Evolutionary conservation across 139 green algal species (phyloP).

Genomic region (Chlamydomonas asymmetrica): DNA sequence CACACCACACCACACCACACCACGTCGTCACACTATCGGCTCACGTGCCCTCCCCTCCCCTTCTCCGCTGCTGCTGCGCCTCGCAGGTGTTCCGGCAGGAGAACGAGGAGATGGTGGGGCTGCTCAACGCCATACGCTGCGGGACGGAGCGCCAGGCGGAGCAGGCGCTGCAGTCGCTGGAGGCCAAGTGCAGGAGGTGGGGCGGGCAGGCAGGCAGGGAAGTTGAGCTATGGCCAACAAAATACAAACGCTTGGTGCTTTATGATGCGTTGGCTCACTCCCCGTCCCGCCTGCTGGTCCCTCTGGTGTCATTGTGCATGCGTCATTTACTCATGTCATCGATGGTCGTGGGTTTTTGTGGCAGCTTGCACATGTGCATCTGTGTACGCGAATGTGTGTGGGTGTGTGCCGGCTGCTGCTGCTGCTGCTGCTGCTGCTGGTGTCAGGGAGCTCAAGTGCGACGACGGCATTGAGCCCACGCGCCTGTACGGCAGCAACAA

Average conservation of each 20-base stretch:
- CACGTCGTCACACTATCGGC: no score
- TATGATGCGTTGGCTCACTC: no score
- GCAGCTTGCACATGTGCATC: constrained; percentile 2
- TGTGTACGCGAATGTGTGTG: constrained; percentile 5
- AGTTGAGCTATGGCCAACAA: background rate
- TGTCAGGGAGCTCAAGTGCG: no score
- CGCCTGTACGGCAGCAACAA: constrained; percentile 32
- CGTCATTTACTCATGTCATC: no score
- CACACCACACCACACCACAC: no score
- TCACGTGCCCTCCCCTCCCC: no score
- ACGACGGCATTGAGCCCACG: background rate
- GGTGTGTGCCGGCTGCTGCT: background rate
- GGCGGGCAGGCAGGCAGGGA: background rate
- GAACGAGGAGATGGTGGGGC: constrained; percentile 29
- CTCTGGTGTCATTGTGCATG: no score
- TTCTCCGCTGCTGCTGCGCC: no score
- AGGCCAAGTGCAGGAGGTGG: background rate
- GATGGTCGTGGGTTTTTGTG: no score
- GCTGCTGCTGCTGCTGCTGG: background rate
- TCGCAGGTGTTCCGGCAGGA: constrained; percentile 58
- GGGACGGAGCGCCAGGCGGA: background rate
- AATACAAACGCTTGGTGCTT: no score
- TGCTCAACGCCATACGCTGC: constrained; percentile 51
- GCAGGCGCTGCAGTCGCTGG: background rate
- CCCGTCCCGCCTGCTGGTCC: no score